Conservation (phyloP, 805 yeast genomes). For the Candida palmyrensis region DNA sequence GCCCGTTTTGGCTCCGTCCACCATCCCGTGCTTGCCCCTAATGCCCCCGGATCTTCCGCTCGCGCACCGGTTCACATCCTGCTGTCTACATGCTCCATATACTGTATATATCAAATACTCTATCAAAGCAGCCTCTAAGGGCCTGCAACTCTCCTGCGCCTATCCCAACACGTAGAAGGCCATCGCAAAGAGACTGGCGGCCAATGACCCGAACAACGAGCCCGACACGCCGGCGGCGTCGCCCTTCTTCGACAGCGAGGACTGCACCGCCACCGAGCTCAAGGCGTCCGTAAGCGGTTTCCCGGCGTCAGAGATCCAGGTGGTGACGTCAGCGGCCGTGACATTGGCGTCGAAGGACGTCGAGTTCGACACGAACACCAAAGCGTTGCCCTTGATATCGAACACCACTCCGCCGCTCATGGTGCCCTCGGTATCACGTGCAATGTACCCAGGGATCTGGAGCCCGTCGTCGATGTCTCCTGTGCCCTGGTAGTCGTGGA, state of each 20-base stretch:
- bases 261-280: conserved; percentile 19
- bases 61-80: too few species aligned
- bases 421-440: conserved; percentile 44
- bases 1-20: too few species aligned
- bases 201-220: conserved; percentile 3
- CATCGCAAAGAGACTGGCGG: conserved; percentile 3
- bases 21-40: too few species aligned
- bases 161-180: background rate
- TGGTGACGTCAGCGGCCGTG: conserved; percentile 35
- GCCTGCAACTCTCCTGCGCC: too few species aligned
- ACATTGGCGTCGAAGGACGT: conserved; percentile 47
- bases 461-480: conserved; percentile 59
- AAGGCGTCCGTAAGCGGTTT: conserved; percentile 18
- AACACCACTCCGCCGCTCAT: conserved; percentile 74
- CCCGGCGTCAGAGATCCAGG: conserved; percentile 41
- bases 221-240: conserved; percentile 9
- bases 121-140: too few species aligned
- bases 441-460: conserved; percentile 49
- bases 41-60: too few species aligned
- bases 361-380: conserved; percentile 55
- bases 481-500: conserved; percentile 75
- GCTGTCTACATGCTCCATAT: too few species aligned
- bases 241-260: conserved; percentile 19
- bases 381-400: conserved; percentile 53
- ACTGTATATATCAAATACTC: too few species aligned